A percentile compares a stretch with the other conserved stretches of the same genome.
Evolutionary conservation across 2,329 filamentous ascomycete genomes (phyloP).

Genomic region (Cordyceps militaris): DNA sequence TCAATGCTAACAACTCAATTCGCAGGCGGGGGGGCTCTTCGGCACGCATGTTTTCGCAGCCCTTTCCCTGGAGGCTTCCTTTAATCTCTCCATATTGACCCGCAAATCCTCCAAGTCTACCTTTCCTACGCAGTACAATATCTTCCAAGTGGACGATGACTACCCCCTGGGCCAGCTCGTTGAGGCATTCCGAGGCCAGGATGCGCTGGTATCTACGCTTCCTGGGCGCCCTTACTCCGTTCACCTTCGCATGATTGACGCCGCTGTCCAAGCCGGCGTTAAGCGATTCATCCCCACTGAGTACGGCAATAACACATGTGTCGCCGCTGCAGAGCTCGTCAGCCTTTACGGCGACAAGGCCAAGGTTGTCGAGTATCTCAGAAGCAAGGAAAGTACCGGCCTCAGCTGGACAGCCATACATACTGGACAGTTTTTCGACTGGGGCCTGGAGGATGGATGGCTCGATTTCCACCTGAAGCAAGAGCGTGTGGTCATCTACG

Average conservation of each 20-base stretch:
- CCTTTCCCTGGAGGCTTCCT: background rate
- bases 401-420: constrained; percentile 47
- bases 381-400: constrained; percentile 20
- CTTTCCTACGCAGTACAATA: constrained; percentile 4
- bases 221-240: constrained; percentile 25
- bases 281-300: constrained; percentile 43
- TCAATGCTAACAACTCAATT: background rate
- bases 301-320: constrained; percentile 23
- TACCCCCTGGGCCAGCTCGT: constrained; percentile 10
- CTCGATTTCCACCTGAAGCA: constrained; percentile 29
- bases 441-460: constrained; percentile 20
- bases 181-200: constrained; percentile 14
- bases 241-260: constrained; percentile 43
- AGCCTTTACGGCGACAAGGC: constrained; percentile 7
- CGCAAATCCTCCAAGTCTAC: constrained; percentile 12
- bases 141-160: constrained; percentile 4
- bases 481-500: constrained; percentile 26
- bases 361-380: constrained; percentile 19
- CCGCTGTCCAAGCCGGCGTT: constrained; percentile 29
- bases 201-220: constrained; percentile 31
- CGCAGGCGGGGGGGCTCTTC: constrained; percentile 6
- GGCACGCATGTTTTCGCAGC: constrained; percentile 10
- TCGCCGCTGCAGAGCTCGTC: background rate
- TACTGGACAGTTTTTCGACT: constrained; percentile 47
- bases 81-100: constrained; percentile 10